These are phyloP conservation scores for Alternaria metachromatica DNA, from an alignment of 2,329 filamentous ascomycete genomes.

Conservation along the genomic window DNA sequence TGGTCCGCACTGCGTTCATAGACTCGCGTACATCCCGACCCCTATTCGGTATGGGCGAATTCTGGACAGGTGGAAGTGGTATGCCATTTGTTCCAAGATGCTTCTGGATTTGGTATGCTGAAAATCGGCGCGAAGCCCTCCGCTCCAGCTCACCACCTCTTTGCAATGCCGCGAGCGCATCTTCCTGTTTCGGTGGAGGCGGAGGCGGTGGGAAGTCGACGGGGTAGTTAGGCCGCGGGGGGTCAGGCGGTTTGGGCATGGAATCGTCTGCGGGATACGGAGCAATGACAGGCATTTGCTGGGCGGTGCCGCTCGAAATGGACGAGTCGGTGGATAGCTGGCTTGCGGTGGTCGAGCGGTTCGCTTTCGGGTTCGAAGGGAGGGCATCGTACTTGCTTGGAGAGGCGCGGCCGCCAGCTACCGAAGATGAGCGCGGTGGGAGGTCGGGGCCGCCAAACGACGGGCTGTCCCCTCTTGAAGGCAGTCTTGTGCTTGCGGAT, in stretches of 20 bases:
- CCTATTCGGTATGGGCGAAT: constrained; percentile 82
- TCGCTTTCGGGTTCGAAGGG: constrained; percentile 43
- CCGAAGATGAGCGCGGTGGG: constrained; percentile 57
- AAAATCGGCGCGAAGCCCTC: constrained; percentile 90
- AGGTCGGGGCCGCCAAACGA: constrained; percentile 53
- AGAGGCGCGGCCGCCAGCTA: constrained; percentile 53
- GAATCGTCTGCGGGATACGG: constrained; percentile 71
- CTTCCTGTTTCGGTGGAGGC: constrained; percentile 83
- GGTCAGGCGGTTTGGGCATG: constrained; percentile 50
- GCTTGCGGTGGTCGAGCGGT: constrained; percentile 42
- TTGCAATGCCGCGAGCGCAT: constrained; percentile 88
- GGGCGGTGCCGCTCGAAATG: constrained; percentile 76
- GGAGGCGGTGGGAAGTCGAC: constrained; percentile 73
- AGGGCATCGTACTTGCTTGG: constrained; percentile 52
- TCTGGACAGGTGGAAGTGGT: constrained; percentile 79
- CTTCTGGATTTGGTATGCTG: constrained; percentile 95
- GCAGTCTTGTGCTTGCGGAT: constrained; percentile 50
- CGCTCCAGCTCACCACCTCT: constrained; percentile 91
- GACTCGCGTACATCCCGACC: constrained; percentile 86
- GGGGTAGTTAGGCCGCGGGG: constrained; percentile 52
- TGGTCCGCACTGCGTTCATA: constrained; percentile 71
- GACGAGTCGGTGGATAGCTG: constrained; percentile 59
- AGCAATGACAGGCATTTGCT: constrained; percentile 76
- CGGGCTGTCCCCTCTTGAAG: constrained; percentile 50
- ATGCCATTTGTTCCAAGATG: constrained; percentile 87